Evolutionary conservation across 2,329 filamentous ascomycete species (phyloP), one percentile per base, ranked within the genome.

Genomic region (Phialophora verrucosa): DNA sequence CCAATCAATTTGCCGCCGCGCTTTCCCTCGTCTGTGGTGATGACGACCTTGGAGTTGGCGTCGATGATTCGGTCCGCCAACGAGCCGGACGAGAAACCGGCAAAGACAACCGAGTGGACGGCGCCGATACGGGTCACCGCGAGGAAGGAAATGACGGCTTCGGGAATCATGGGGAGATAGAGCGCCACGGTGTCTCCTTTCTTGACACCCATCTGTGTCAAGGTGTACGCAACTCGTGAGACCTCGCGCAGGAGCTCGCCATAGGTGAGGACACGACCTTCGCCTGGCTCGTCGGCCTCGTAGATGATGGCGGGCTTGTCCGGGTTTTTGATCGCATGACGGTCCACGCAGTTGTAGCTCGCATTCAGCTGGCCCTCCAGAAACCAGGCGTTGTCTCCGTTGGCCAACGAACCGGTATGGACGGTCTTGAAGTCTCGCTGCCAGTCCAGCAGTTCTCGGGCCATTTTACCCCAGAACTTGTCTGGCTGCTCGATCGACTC

Each of bases 101-200:
- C 95, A 76, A 99, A 99, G 71, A 99, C 91, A 63, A 99, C 94
- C 0, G 95, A 98, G 86, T 99, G 95, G 4, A 99, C 87, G 49
- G 95, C 95, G 69, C 95, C 95, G 73, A 99, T 96, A 76, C 95
- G 92, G 44, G 89, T 83, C 79, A 93, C 96, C 68, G 95, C 95
- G 64, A 99, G 85, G 79, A 99, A 91, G 62, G 95, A 90, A 75
- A 99, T 85, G 65, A 99, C 75, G 6, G 95, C 95, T 81, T 99
- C 94, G 63, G 95, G 95, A 79, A 99, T 97, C 95, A 99, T 99
- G 78, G 95, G 95, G 71, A 99, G 83, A 83, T 99, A 99, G 72
- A 99, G 91, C 70, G 93, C 95, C 64, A 99, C 93, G 4, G 93
- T 97, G 81, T 99, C 95, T 63, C 95, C 95, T 85, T 97, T 98